These are phyloP conservation scores for Boletus rufocinnamomeus DNA, from an alignment of 768 basidiomycete species.

Conservation along the genomic window DNA sequence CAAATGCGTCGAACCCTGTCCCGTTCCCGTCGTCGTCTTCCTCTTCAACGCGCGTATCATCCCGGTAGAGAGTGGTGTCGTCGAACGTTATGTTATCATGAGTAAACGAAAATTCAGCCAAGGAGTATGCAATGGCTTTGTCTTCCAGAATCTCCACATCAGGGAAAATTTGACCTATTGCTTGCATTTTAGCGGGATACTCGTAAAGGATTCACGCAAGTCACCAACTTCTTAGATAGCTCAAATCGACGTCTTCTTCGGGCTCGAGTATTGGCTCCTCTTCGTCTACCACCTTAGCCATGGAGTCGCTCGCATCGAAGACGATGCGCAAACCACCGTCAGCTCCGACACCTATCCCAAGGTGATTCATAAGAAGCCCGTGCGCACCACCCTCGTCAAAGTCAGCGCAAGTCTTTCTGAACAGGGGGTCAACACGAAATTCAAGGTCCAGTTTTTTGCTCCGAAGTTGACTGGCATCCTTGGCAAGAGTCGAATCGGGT, in stretches of 20 bases:
- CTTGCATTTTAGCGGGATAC: conserved; percentile 8
- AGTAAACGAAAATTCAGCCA: conserved; percentile 81
- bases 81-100: conserved; percentile 62
- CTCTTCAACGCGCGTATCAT: conserved; percentile 46
- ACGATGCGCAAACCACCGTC: conserved; percentile 88
- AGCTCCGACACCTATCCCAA: conserved; percentile 71
- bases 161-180: conserved; percentile 70
- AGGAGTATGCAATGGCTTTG: conserved; percentile 78
- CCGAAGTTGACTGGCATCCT: conserved; percentile 74
- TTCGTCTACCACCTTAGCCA: conserved; percentile 75
- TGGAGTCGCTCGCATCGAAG: conserved; percentile 94
- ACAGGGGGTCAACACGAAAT: conserved; percentile 94
- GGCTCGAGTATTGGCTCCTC: conserved; percentile 65
- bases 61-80: conserved; percentile 60
- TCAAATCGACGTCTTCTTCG: conserved; percentile 66
- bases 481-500: conserved; percentile 85
- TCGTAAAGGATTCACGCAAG: conserved; percentile 1
- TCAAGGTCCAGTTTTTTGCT: conserved; percentile 95
- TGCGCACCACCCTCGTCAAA: conserved; percentile 98
- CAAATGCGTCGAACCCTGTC: conserved; percentile 25
- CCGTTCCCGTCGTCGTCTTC: conserved; percentile 37
- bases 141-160: conserved; percentile 61
- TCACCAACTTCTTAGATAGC: conserved; percentile 57
- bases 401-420: conserved; percentile 96
- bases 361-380: conserved; percentile 95